Base-by-base conservation (phyloP, 495 filamentous ascomycete species). In the Chaetomium cochliodes region DNA sequence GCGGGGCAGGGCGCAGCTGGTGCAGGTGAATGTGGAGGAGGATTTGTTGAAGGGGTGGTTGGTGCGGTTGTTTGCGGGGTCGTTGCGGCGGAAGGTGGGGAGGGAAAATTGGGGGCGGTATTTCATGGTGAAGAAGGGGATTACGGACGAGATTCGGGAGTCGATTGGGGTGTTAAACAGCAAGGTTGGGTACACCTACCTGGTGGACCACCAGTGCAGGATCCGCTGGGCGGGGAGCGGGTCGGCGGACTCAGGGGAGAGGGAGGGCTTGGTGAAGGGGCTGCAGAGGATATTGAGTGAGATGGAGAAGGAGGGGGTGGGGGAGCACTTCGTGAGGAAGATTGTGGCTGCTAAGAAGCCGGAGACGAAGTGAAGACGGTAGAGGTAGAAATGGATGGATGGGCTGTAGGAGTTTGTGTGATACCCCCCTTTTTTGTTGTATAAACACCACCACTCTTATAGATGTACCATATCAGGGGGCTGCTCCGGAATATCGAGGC, bases 221-320 rank as follows among this genome's bases (percentile, higher is more conserved):
- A 97, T 99, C 64, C 84, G 94, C 41, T 99, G 94, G 94, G 94
- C 93, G 0, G 94, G 90, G 4, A 93, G 92, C 75, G 94, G 92
- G n/a, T 74, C 80, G 46, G 88, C 90, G 16, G 82, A 87, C 52
- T 80, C 76, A 5, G 82, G 80, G 22, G 94, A 98, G 81, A 83
- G 82, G 73, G 85, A 88, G 60, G 83, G 85, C 4, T 69, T 99
- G 69, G 86, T 88, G 11, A 88, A 81, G 69, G 89, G 89, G 1
- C 59, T 92, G 55, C 81, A 73, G 73, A 87, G 85, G 73, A 76
- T 98, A 62, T 71, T 91, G 68, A 84, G 86, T 9, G 89, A 94
- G 63, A 67, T 77, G 63, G 70, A 65, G 25, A 70, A 70, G 58
- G 71, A 75, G 41, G 68, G 61, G 15, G 70, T 70, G 3, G 65